Percentiles rank a stretch among this genome's conserved stretches.
phyloP scores from a whole-genome alignment of 768 basidiomycete species.

The Suillus subaureus region DNA sequence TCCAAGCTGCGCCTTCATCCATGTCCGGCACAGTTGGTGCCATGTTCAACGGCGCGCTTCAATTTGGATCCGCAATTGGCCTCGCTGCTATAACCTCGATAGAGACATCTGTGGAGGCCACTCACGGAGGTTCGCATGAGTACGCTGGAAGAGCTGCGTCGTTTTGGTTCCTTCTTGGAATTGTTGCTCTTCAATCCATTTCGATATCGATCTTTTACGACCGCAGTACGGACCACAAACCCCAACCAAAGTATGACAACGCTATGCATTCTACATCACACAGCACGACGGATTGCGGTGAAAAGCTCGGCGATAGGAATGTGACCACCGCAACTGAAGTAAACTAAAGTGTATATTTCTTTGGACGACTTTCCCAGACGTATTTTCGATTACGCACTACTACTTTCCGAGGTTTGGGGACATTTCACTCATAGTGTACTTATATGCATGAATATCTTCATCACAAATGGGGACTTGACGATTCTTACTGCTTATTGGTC shows the following conservation, averaged over 20 bases:
- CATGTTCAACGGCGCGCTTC: slow-evolving; percentile 55
- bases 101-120: slow-evolving; percentile 43
- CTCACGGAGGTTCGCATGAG: slow-evolving; percentile 30
- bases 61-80: slow-evolving; percentile 55
- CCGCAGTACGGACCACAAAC: slow-evolving; percentile 17
- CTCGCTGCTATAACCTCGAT: slow-evolving; percentile 53
- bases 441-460: neutral
- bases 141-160: slow-evolving; percentile 46
- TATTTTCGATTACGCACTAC: neutral
- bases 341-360: neutral
- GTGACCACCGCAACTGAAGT: neutral
- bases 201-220: slow-evolving; percentile 38
- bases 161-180: slow-evolving; percentile 46
- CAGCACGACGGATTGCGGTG: too few species aligned
- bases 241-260: slow-evolving; percentile 3
- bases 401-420: neutral
- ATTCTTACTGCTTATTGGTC: neutral
- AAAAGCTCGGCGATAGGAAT: neutral
- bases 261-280: neutral
- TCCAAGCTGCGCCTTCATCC: slow-evolving; percentile 46
- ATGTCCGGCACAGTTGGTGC: slow-evolving; percentile 59
- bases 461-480: neutral
- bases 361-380: neutral
- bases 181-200: slow-evolving; percentile 35
- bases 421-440: neutral